Base-by-base conservation (phyloP, 2,329 filamentous ascomycete species). In the Fusarium torreyae region DNA sequence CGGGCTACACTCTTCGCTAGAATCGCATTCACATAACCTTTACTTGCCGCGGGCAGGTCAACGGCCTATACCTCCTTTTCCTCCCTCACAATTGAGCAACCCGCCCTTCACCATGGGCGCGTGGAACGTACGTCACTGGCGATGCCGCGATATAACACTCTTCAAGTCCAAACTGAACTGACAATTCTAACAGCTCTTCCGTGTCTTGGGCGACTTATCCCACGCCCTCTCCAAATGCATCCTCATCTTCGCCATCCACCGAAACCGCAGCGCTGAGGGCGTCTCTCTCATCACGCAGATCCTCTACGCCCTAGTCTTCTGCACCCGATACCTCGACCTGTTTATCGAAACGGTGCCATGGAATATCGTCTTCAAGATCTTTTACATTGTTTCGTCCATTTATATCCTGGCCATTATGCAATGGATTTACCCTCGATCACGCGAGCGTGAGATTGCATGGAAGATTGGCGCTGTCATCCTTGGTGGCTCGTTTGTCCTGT, bases 401-500 rank as follows among this genome's bases (percentile, higher is more conserved):
- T 98, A 97, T 80, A 96, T 94, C 74, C 88, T 98, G 66, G 91
- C 87, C 58, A 81, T 97, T 68, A 98, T 98, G 94, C 91, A 94
- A 79, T 91, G 90, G 81, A 84, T 94, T 22, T 97, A 89, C 79
- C 92, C 94, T 13, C 88, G 95, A 34, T 97, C 94, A n/a, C 85
- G 94, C 42, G 95, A 98, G 81, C 87, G 90, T 54, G 95, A 98
- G 82, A 89, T 94, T 74, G 92, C 94, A n/a, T 98, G 95, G 94
- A 97, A 94, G 81, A 84, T 98, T 69, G 93, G 93, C 42, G 89
- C 89, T 26, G 88, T 88, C 69, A 91, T 91, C 53, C 80, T 95
- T 4, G 85, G 82, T 14, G 91, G 87, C 6, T 90, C 91, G 20
- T 75, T 93, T 31, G 73, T 92, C 14, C 77, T 92, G 31, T 91